phyloP scores from a whole-genome alignment of 1,284 basidiomycete species.

The Malassezia arunalokei region DNA sequence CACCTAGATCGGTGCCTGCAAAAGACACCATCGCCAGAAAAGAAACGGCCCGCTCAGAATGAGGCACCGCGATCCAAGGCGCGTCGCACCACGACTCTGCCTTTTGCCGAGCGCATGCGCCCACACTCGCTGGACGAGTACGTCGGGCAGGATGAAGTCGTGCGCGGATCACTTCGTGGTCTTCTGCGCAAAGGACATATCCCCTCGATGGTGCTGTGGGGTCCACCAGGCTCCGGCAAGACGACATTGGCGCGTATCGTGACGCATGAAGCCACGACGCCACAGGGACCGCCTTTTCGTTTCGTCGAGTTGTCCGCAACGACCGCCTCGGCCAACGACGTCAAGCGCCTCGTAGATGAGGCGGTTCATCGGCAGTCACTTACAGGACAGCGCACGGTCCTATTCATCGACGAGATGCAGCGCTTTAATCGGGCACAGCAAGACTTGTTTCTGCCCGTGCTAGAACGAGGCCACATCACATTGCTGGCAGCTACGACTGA shows the following conservation, averaged over 20 bases:
- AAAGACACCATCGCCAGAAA: not conserved
- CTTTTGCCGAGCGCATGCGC: conserved; percentile 40
- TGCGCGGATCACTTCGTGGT: conserved; percentile 30
- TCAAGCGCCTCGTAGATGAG: conserved; percentile 68
- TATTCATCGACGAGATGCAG: conserved; percentile 80
- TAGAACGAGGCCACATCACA: conserved; percentile 34
- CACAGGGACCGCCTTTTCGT: conserved; percentile 17
- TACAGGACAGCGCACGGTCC: conserved; percentile 59
- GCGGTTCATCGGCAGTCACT: conserved; percentile 61
- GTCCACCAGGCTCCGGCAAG: conserved; percentile 53
- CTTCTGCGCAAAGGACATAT: conserved; percentile 30
- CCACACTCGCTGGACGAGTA: conserved; percentile 34
- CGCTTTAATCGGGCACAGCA: conserved; percentile 68
- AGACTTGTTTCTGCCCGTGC: conserved; percentile 47
- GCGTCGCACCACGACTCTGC: conserved; percentile 8
- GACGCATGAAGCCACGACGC: conserved; percentile 52
- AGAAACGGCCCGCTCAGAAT: not conserved
- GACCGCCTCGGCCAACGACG: conserved; percentile 60
- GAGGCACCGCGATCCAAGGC: not conserved
- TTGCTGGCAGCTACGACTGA: conserved; percentile 81
- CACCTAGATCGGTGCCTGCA: conserved; percentile 35
- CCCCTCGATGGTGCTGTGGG: conserved; percentile 41
- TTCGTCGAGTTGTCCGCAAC: conserved; percentile 46
- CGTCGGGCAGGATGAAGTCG: conserved; percentile 30
- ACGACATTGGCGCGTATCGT: conserved; percentile 66